These are phyloP conservation scores for Magnaporthales sp. DNA, from an alignment of 2,329 filamentous ascomycete species.

Conservation along the genomic window DNA sequence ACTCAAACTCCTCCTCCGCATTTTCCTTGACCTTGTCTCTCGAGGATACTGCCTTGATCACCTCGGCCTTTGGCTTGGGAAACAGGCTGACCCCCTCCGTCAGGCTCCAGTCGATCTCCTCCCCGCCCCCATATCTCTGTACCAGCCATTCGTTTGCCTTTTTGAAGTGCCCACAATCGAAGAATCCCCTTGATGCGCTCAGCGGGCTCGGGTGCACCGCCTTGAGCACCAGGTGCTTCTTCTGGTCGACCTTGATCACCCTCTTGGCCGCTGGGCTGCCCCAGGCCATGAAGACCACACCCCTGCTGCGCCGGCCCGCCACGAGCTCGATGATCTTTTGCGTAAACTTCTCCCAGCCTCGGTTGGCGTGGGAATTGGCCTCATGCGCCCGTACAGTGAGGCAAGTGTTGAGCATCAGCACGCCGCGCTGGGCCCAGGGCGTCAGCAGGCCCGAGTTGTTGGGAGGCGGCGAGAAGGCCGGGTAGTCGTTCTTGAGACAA, in stretches of 20 bases:
- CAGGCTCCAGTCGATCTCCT: slow-evolving; percentile 77
- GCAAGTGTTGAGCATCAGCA: slow-evolving; percentile 90
- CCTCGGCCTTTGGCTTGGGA: slow-evolving; percentile 7
- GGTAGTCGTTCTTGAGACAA: slow-evolving; percentile 81
- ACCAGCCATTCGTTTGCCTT: slow-evolving; percentile 80
- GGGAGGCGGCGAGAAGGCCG: slow-evolving; percentile 64
- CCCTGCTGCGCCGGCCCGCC: slow-evolving; percentile 62
- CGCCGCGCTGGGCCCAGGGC: slow-evolving; percentile 88
- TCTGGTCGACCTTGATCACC: slow-evolving; percentile 62
- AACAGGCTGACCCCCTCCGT: slow-evolving; percentile 14
- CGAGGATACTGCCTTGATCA: slow-evolving; percentile 12
- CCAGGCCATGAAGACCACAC: slow-evolving; percentile 95
- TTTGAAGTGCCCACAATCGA: slow-evolving; percentile 73
- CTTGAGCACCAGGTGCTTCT: slow-evolving; percentile 73
- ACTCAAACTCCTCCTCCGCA: slow-evolving; percentile 10
- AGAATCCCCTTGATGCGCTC: slow-evolving; percentile 75
- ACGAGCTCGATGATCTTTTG: slow-evolving; percentile 87
- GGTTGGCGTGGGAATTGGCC: slow-evolving; percentile 75
- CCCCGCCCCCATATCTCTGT: slow-evolving; percentile 67
- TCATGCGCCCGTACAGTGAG: slow-evolving; percentile 86
- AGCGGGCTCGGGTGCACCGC: slow-evolving; percentile 91
- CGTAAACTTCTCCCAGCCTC: slow-evolving; percentile 90
- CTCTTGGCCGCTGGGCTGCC: slow-evolving; percentile 76
- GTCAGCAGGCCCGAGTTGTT: slow-evolving; percentile 76
- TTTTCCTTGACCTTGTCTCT: slow-evolving; percentile 15